Base-by-base conservation (phyloP, 1,139 yeast genomes). In the Lodderomyces theae region DNA sequence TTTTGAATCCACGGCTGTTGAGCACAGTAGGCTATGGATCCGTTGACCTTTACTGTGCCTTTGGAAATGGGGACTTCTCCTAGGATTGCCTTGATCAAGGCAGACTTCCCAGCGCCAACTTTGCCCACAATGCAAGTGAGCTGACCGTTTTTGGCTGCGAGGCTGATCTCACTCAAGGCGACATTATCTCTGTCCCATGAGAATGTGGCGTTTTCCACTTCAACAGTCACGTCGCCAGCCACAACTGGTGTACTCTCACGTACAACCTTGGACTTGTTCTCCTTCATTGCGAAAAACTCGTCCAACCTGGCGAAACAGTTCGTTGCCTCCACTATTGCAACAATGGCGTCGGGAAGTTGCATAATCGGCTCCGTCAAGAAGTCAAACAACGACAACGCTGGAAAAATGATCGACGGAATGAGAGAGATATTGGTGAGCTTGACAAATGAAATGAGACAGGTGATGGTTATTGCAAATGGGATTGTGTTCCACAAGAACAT, bases 101-200 rank as follows among this genome's bases (percentile, higher is more conserved):
- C 81, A 0, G 90, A 73, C 53, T 86, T 86, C 39, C 95, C 95
- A n/a, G 86, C 57, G 6, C 95, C 96, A 29, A 87, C 94, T 50
- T 75, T 72, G n/a, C 96, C 96, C 30, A 85, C 82, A 38, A 87
- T 65, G 61, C 95, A 84, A 2, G 82, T 70, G 35, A 87, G 64
- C 40, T 77, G 75, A 11, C 88, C 87, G 47, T 75, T 74, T 13
- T 57, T 64, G 2, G 86, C 86, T 5, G 57, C 51, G 47, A 83
- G 79, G 44, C 69, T 57, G 29, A 85, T 66, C 45, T 78, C 61
- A 24, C 61, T 57, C 37, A 86, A 64, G 0, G 88, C 90, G 34
- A 70, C 38, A 26, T 46, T 43, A 48, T 72, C 76, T 2, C 43
- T 42, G 17, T 38, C 42, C 63, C 64, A 59, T 13, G 56, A 44